Percentiles rank a stretch among this genome's conserved stretches.
phyloP scores from a whole-genome alignment of 176 grass and related monocot genomes.

The Raddia guianensis region DNA sequence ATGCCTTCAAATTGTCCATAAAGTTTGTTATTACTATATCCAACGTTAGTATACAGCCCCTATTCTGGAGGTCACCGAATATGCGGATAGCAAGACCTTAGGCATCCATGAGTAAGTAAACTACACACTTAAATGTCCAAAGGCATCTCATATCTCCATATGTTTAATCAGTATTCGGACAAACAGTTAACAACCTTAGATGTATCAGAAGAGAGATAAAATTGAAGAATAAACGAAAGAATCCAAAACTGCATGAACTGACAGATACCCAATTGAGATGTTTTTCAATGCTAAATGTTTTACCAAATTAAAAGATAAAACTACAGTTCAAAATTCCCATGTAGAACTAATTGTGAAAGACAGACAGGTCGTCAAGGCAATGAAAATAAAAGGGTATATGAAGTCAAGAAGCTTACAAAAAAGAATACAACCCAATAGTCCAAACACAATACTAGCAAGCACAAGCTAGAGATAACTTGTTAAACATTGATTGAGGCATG shows the following conservation, averaged over 20 bases:
- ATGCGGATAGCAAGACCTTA: neutral
- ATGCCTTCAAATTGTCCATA: neutral
- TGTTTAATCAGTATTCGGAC: neutral
- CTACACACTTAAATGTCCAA: neutral
- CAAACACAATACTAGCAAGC: neutral
- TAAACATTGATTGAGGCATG: neutral
- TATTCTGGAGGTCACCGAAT: neutral
- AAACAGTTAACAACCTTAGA: neutral
- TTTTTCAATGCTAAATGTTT: neutral
- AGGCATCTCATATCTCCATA: neutral
- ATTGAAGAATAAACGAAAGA: neutral
- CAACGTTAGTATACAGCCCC: neutral
- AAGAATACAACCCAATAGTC: too few species aligned
- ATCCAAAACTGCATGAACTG: neutral
- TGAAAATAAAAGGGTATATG: neutral
- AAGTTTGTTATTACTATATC: neutral
- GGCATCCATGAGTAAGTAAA: neutral
- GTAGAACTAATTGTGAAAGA: neutral
- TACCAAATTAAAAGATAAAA: neutral
- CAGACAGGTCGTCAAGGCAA: neutral
- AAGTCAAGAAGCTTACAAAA: neutral
- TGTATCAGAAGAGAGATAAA: neutral
- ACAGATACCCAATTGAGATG: neutral
- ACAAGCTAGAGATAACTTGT: neutral
- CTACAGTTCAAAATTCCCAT: neutral